A percentile compares a stretch with the other conserved stretches of the same genome.
phyloP scores from a whole-genome alignment of 225 moss, liverwort and hornwort genomes.

The Straminergon stramineum region DNA sequence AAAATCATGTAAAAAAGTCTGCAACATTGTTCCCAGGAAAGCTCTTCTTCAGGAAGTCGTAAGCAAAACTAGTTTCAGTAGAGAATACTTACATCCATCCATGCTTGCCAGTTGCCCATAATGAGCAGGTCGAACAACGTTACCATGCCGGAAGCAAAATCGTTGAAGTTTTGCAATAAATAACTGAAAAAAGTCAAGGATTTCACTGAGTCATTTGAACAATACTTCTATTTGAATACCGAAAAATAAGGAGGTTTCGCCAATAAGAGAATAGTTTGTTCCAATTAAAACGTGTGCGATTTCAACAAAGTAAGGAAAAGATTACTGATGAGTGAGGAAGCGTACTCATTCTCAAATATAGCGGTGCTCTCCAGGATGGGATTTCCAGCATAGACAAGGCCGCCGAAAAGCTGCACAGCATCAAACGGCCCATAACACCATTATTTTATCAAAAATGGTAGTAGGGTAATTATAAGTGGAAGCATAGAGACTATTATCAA shows the following conservation, averaged over 20 bases:
- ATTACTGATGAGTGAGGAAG: background rate
- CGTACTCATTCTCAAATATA: slow-evolving; percentile 65
- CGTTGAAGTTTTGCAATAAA: slow-evolving; percentile 76
- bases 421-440: background rate
- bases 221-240: background rate
- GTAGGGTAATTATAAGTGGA: background rate
- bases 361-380: slow-evolving; percentile 44
- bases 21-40: background rate
- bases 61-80: background rate
- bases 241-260: background rate
- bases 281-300: background rate
- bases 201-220: background rate
- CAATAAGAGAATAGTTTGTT: background rate
- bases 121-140: slow-evolving; percentile 82
- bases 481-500: background rate
- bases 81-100: slow-evolving; percentile 63
- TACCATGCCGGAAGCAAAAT: slow-evolving; percentile 81
- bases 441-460: background rate
- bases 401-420: slow-evolving; percentile 69
- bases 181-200: slow-evolving; percentile 46
- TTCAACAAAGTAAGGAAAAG: background rate
- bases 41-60: background rate
- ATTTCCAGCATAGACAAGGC: slow-evolving; percentile 68
- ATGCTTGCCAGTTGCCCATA: slow-evolving; percentile 82
- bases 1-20: background rate